phyloP scores from a whole-genome alignment of 1,284 basidiomycete species.

The Takashimella koratensis region DNA sequence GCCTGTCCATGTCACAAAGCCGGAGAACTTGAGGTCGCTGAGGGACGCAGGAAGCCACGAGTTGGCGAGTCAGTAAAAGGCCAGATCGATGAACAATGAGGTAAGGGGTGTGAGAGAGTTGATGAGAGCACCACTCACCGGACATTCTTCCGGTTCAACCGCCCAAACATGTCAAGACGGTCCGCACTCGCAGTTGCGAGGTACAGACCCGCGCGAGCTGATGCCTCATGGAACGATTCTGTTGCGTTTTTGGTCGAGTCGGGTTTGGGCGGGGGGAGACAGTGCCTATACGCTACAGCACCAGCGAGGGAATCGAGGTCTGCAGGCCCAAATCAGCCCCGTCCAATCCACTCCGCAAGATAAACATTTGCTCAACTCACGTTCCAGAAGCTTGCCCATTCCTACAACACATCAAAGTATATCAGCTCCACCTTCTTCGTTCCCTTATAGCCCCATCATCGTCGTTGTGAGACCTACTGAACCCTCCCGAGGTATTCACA shows the following conservation, averaged over 20 bases:
- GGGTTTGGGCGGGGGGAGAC: slow-evolving; percentile 51
- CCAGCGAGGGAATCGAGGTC: slow-evolving; percentile 76
- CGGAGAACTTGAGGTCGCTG: slow-evolving; percentile 67
- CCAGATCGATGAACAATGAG: slow-evolving; percentile 38
- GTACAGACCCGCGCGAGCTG: slow-evolving; percentile 64
- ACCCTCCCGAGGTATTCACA: slow-evolving; percentile 46
- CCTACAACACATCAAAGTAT: slow-evolving; percentile 16
- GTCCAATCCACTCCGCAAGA: too few species aligned
- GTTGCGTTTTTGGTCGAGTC: slow-evolving; percentile 17
- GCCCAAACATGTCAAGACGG: slow-evolving; percentile 52
- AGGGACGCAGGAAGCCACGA: too few species aligned
- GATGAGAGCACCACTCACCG: slow-evolving; percentile 22
- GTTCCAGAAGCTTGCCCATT: slow-evolving; percentile 49
- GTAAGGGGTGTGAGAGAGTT: neutral
- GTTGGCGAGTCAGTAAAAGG: too few species aligned
- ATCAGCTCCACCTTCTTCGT: neutral
- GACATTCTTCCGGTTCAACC: slow-evolving; percentile 50
- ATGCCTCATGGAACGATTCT: slow-evolving; percentile 54
- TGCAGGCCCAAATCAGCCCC: slow-evolving; percentile 56
- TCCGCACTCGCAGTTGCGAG: slow-evolving; percentile 79
- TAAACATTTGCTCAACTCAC: too few species aligned
- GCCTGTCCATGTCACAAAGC: slow-evolving; percentile 75
- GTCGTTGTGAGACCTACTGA: slow-evolving; percentile 30
- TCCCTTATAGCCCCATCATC: neutral
- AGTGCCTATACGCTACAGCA: slow-evolving; percentile 75